Percentiles rank a stretch among this genome's conserved stretches.
These are phyloP conservation scores for Phytopythium boreale DNA, from an alignment of 352 stramenopile species.

Conservation along the genomic window DNA sequence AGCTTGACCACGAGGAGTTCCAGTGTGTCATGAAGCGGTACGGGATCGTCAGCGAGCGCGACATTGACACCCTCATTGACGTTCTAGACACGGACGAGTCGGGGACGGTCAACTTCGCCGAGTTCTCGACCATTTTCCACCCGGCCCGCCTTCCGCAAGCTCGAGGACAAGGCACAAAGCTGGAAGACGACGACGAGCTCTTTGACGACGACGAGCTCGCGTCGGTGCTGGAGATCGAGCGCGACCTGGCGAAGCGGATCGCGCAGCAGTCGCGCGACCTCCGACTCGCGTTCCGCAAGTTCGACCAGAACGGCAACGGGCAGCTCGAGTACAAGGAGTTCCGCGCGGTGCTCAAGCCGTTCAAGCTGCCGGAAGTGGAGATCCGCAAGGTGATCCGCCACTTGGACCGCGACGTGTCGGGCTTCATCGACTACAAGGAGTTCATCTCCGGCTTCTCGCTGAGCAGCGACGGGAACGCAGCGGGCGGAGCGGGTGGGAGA, in stretches of 20 bases:
- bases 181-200: conserved; percentile 22
- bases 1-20: conserved; percentile 64
- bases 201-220: conserved; percentile 44
- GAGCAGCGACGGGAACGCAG: conserved; percentile 22
- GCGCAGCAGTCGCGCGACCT: conserved; percentile 51
- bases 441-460: conserved; percentile 51
- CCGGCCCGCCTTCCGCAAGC: conserved; percentile 23
- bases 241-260: conserved; percentile 54
- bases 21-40: conserved; percentile 68
- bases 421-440: conserved; percentile 73
- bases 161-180: conserved; percentile 12
- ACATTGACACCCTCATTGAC: conserved; percentile 48
- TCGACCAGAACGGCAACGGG: conserved; percentile 66
- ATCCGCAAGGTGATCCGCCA: conserved; percentile 75
- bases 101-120: conserved; percentile 47
- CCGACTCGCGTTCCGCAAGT: conserved; percentile 56
- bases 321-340: conserved; percentile 72
- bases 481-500: conserved; percentile 4
- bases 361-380: conserved; percentile 56
- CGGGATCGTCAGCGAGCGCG: conserved; percentile 47
- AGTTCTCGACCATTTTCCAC: conserved; percentile 62
- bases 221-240: conserved; percentile 64
- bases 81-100: conserved; percentile 48
- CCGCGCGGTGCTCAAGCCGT: conserved; percentile 53
- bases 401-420: conserved; percentile 56